phyloP scores from a whole-genome alignment of 83 land plant species.

The Diphasiastrum complanatum region DNA sequence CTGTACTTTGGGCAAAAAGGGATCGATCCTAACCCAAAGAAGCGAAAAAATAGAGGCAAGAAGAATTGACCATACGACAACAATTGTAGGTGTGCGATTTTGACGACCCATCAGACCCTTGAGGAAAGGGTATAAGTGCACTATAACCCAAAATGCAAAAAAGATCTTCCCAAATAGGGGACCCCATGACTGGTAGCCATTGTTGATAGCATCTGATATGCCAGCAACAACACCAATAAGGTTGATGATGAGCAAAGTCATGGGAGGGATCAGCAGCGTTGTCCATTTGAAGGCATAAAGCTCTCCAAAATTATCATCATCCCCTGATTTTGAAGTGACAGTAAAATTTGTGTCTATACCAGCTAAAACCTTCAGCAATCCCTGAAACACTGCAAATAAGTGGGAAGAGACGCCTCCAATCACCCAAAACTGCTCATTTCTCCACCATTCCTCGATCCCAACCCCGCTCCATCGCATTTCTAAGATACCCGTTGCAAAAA shows the following conservation, averaged over 20 bases:
- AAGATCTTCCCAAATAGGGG: constrained; percentile 11
- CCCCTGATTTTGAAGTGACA: constrained; percentile 8
- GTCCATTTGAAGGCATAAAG: constrained; percentile 14
- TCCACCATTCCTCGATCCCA: constrained; percentile 50
- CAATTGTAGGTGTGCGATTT: constrained; percentile 3
- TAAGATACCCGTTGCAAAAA: constrained; percentile 12
- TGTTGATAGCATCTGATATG: constrained; percentile 7
- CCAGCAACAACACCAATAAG: constrained; percentile 9
- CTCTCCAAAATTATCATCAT: constrained; percentile 13
- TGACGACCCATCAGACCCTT: too few relatives aligned
- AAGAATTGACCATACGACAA: constrained; percentile 11
- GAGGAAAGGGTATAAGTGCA: too few relatives aligned
- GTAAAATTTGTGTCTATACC: constrained; percentile 17
- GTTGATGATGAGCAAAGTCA: constrained; percentile 10
- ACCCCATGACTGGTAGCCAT: constrained; percentile 16
- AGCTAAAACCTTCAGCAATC: too few relatives aligned
- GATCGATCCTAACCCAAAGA: constrained; percentile 5
- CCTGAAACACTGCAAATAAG: constrained; percentile 50
- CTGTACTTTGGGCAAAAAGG: not conserved
- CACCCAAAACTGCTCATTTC: constrained; percentile 54
- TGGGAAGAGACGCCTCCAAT: constrained; percentile 52
- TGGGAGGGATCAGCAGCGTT: constrained; percentile 14
- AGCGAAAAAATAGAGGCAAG: constrained; percentile 9
- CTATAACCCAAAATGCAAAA: constrained; percentile 13
- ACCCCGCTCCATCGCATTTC: constrained; percentile 14